Base-by-base conservation (phyloP, 176 grass and related monocot genomes). In the Echinochloa phyllopogon region DNA sequence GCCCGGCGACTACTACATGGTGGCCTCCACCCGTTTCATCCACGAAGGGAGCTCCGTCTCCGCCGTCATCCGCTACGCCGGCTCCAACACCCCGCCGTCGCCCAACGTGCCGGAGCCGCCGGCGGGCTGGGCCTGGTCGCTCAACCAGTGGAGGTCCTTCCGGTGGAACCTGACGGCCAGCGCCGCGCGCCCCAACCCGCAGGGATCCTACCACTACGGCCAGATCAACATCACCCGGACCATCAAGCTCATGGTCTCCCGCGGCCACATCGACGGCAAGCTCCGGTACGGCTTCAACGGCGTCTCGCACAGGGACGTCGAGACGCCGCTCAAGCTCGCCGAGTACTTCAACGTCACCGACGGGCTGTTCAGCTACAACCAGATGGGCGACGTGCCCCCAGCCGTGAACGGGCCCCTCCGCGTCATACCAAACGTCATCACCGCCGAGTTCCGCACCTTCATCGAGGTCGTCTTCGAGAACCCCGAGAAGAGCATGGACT, bases 141-240 rank as follows among this genome's bases (percentile, higher is more conserved):
- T 98, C 75, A 98, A 92, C 83, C 96, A 98, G 72, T 95, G 91
- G 91, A 65, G 93, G n/a, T 92, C 96, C 1, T 89, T 98, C 83
- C 84, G 91, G 4, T 98, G 96, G 96, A 98, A 98, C 84, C 89
- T 98, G 48, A 98, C 93, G 37, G 86, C 96, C 73, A 98, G 96
- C 76, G 96, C 96, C 3, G 96, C 96, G 40, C 88, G 96, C 1
- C 96, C 96, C 72, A 98, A 98, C 83, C 96, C 96, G 24, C 96
- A 98, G 90, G 96, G 96, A 0, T 95, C 93, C 2, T 98, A 98
- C 80, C 96, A 98, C 89, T 98, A 98, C 86, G 96, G 96, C 12
- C 85, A 86, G 90, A 98, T 98, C 80, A 92, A 94, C 83, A 95
- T 95, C 79, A 92, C 96, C 2, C 93, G 96, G 39, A 98, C 96